Evolutionary conservation across 345 rosid genomes (phyloP).

Genomic region (Microthlaspi erraticum): DNA sequence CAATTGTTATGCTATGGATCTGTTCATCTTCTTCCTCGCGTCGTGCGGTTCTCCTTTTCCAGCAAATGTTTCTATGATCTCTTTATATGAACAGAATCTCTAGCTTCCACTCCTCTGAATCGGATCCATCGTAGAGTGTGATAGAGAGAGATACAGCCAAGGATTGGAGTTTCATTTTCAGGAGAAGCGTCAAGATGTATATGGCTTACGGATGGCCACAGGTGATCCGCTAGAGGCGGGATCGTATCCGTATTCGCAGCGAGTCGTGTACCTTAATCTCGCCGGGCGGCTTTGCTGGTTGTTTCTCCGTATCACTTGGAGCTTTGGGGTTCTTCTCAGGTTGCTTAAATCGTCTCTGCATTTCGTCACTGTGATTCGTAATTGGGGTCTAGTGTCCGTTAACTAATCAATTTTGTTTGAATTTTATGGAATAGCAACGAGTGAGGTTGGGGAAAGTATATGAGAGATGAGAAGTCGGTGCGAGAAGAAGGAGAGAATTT

Average conservation of each 20-base stretch:
- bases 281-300: slow-evolving; percentile 66
- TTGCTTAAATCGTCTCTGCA: slow-evolving; percentile 42
- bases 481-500: slow-evolving; percentile 84
- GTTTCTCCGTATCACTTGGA: slow-evolving; percentile 86
- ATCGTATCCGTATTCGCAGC: slow-evolving; percentile 71
- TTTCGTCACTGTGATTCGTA: slow-evolving; percentile 18
- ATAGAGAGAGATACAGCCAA: slow-evolving; percentile 1
- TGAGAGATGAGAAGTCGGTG: slow-evolving; percentile 76
- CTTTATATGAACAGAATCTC: slow-evolving; percentile 6
- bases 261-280: slow-evolving; percentile 72
- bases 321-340: slow-evolving; percentile 91
- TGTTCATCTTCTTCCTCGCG: slow-evolving; percentile 36
- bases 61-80: slow-evolving; percentile 40
- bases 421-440: slow-evolving; percentile 56
- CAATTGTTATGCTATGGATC: slow-evolving; percentile 42
- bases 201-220: slow-evolving; percentile 99
- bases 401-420: not conserved
- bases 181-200: slow-evolving; percentile 63
- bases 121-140: slow-evolving; percentile 42
- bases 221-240: slow-evolving; percentile 80
- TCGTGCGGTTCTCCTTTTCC: slow-evolving; percentile 21
- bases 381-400: slow-evolving; percentile 30
- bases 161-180: not conserved
- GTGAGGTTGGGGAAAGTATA: slow-evolving; percentile 92
- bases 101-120: slow-evolving; percentile 29